Evolutionary conservation across 108 stramenopile genomes (phyloP).

Genomic region (Fistulifera solaris): DNA sequence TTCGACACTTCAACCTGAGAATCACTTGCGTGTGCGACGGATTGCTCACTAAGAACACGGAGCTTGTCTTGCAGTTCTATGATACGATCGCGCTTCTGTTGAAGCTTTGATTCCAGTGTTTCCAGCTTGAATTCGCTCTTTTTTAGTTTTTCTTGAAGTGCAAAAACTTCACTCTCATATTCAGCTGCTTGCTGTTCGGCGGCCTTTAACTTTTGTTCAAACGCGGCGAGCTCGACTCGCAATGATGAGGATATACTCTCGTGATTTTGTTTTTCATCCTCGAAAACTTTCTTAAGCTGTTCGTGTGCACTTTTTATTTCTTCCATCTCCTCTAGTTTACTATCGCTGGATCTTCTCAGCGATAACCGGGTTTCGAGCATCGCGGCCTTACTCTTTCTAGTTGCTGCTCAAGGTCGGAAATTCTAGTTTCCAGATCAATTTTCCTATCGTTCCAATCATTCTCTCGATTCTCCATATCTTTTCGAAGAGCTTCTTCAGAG

Average conservation of each 20-base stretch:
- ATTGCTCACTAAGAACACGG: background rate
- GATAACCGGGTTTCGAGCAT: background rate
- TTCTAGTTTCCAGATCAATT: conserved; percentile 5
- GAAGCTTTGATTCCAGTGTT: background rate
- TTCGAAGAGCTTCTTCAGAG: background rate
- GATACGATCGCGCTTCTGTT: conserved; percentile 17
- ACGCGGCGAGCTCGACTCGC: conserved; percentile 1
- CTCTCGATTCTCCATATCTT: background rate
- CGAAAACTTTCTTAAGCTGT: background rate
- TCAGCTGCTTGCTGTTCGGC: background rate
- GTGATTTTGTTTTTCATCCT: background rate
- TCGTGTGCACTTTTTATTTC: background rate
- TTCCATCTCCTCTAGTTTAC: background rate
- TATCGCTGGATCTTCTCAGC: background rate
- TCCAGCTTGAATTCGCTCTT: conserved; percentile 11
- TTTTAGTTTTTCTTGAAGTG: background rate
- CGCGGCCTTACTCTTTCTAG: conserved; percentile 1
- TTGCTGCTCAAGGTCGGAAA: background rate
- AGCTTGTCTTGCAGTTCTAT: conserved; percentile 3
- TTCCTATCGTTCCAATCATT: conserved; percentile 1
- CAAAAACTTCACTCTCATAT: background rate
- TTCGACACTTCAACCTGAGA: background rate
- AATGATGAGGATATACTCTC: background rate
- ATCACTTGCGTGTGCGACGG: background rate
- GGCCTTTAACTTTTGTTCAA: background rate